Evolutionary conservation across 352 stramenopile genomes (phyloP).

Genomic region (Phytophthora pistaciae): DNA sequence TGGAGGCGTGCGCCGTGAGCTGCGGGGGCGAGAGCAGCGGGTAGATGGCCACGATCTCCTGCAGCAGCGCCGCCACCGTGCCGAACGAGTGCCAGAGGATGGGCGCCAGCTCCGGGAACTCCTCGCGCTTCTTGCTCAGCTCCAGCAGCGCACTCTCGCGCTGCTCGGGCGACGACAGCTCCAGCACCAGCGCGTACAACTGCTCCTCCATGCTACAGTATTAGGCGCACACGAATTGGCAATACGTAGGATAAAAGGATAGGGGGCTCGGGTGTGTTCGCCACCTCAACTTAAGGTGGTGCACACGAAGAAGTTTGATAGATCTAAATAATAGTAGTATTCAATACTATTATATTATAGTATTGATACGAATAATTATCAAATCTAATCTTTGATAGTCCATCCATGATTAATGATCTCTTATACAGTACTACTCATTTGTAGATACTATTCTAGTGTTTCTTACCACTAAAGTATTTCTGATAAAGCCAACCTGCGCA

Average conservation of each 20-base stretch:
- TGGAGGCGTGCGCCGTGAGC: slow-evolving; percentile 97
- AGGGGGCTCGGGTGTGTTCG: slow-evolving; percentile 2
- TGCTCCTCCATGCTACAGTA: slow-evolving; percentile 61
- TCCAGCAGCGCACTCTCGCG: slow-evolving; percentile 97
- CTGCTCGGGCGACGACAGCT: slow-evolving; percentile 95
- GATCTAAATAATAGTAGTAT: too few species aligned
- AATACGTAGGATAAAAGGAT: not conserved
- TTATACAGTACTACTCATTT: too few species aligned
- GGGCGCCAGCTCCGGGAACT: slow-evolving; percentile 97
- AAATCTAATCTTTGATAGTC: too few species aligned
- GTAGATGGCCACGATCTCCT: slow-evolving; percentile 99
- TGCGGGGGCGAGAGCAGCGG: slow-evolving; percentile 96
- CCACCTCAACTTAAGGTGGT: too few species aligned
- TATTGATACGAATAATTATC: too few species aligned
- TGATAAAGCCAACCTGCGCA: too few species aligned
- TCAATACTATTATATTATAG: too few species aligned
- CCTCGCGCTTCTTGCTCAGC: slow-evolving; percentile 99
- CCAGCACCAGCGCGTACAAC: slow-evolving; percentile 92
- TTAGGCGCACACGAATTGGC: not conserved
- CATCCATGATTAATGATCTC: too few species aligned
- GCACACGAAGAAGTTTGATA: too few species aligned
- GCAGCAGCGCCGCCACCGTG: slow-evolving; percentile 96
- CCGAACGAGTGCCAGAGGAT: slow-evolving; percentile 99
- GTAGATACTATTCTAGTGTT: too few species aligned
- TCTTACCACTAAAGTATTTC: too few species aligned